These are phyloP conservation scores for Orbilia brochopaga DNA, from an alignment of 2,329 filamentous ascomycete genomes.

Conservation along the genomic window DNA sequence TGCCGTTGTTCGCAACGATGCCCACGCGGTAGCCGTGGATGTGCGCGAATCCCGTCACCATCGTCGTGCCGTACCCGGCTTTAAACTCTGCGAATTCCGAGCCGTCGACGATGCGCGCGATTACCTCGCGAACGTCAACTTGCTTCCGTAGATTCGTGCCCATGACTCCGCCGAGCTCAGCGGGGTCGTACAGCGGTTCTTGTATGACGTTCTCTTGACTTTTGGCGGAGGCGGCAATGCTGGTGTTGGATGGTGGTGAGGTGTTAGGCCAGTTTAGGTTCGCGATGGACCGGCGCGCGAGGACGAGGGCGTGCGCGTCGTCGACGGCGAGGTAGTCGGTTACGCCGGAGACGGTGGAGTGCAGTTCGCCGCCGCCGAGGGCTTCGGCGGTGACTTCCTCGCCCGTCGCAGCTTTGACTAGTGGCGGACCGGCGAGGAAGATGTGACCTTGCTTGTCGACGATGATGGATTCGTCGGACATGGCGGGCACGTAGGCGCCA, in stretches of 20 bases:
- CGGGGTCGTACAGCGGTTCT: slow-evolving; percentile 79
- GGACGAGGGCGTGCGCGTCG: slow-evolving; percentile 86
- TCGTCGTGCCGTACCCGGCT: slow-evolving; percentile 81
- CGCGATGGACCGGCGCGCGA: slow-evolving; percentile 79
- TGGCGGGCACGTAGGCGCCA: slow-evolving; percentile 75
- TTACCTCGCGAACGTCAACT: slow-evolving; percentile 85
- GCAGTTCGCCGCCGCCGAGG: slow-evolving; percentile 85
- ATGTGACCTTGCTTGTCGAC: slow-evolving; percentile 96
- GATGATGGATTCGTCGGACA: slow-evolving; percentile 98
- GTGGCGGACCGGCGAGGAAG: slow-evolving; percentile 89
- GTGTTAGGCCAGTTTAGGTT: slow-evolving; percentile 85
- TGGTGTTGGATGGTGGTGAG: slow-evolving; percentile 49
- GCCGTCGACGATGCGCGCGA: slow-evolving; percentile 89
- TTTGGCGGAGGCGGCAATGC: no score
- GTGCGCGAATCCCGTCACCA: slow-evolving; percentile 87
- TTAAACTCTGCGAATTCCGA: slow-evolving; percentile 95
- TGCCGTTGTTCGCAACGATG: slow-evolving; percentile 94
- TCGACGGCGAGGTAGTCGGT: slow-evolving; percentile 94
- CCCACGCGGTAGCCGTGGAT: slow-evolving; percentile 91
- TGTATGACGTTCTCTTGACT: slow-evolving; percentile 63
- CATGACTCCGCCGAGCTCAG: slow-evolving; percentile 85
- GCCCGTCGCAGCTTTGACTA: slow-evolving; percentile 95
- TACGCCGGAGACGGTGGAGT: slow-evolving; percentile 88
- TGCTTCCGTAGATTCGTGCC: slow-evolving; percentile 87
- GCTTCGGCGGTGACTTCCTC: slow-evolving; percentile 91